Conservation (phyloP, 2,329 filamentous ascomycete genomes). For the Aureobasidium zeae region DNA sequence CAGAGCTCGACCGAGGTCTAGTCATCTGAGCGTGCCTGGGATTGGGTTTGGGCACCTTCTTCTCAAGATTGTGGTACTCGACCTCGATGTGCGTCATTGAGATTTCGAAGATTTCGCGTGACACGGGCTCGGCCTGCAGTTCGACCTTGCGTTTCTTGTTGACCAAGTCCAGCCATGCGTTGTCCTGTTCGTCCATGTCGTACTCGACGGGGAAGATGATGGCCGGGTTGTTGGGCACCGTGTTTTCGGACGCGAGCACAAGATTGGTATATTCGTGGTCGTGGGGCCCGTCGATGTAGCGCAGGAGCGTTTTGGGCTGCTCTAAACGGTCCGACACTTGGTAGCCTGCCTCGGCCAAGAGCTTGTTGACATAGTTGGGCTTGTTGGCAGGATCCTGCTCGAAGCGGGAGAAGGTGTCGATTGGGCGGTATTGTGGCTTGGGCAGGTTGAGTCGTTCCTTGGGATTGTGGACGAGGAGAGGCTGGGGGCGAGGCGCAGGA, state of each 20-base stretch:
- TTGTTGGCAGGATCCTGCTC: slow-evolving; percentile 80
- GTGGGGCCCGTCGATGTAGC: slow-evolving; percentile 52
- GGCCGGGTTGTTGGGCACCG: slow-evolving; percentile 43
- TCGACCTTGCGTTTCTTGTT: slow-evolving; percentile 69
- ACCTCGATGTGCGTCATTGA: slow-evolving; percentile 99
- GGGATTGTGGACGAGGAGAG: slow-evolving; percentile 68
- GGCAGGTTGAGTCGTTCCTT: slow-evolving; percentile 73
- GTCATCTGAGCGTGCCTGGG: slow-evolving; percentile 94
- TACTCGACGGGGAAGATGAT: slow-evolving; percentile 80
- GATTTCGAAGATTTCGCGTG: slow-evolving; percentile 90
- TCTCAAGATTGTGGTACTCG: slow-evolving; percentile 94
- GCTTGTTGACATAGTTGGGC: slow-evolving; percentile 78
- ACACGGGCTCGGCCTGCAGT: slow-evolving; percentile 70
- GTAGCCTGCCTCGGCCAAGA: slow-evolving; percentile 92
- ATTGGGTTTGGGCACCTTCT: slow-evolving; percentile 87
- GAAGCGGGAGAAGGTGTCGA: slow-evolving; percentile 69
- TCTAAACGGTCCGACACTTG: slow-evolving; percentile 88
- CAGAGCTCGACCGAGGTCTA: slow-evolving; percentile 82
- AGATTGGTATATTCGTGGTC: slow-evolving; percentile 49
- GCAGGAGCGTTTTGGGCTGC: slow-evolving; percentile 63
- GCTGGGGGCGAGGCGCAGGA: slow-evolving; percentile 56
- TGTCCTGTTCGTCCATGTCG: slow-evolving; percentile 99
- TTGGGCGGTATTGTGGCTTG: slow-evolving; percentile 62
- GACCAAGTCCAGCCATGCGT: slow-evolving; percentile 83
- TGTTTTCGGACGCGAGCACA: slow-evolving; percentile 44